Conservation (phyloP, 2,329 filamentous ascomycete genomes). For the Lachnellula subtilissima region DNA sequence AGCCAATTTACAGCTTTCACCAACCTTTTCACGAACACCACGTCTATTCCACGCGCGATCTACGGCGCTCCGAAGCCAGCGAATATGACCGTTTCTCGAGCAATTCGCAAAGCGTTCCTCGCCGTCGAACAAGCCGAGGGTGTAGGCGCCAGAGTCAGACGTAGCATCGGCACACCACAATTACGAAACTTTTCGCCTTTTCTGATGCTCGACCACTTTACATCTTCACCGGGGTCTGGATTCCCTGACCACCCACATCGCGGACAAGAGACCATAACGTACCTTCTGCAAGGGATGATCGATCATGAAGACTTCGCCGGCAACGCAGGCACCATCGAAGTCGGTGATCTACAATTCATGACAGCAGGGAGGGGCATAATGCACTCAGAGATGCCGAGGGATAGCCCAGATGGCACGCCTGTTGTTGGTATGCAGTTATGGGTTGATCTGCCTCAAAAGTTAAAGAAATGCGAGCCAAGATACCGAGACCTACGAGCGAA, state of each 20-base stretch:
- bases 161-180: slow-evolving; percentile 78
- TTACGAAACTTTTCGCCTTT: slow-evolving; percentile 88
- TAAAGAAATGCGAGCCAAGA: slow-evolving; percentile 86
- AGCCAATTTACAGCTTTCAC: slow-evolving; percentile 14
- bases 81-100: slow-evolving; percentile 64
- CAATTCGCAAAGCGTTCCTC: slow-evolving; percentile 77
- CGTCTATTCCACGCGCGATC: slow-evolving; percentile 14
- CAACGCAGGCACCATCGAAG: slow-evolving; percentile 73
- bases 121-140: slow-evolving; percentile 85
- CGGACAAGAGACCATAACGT: slow-evolving; percentile 65
- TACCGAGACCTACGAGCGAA: slow-evolving; percentile 77
- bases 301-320: slow-evolving; percentile 93
- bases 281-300: slow-evolving; percentile 77
- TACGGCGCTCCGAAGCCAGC: slow-evolving; percentile 18
- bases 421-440: slow-evolving; percentile 92
- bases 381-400: slow-evolving; percentile 90
- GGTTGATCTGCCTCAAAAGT: slow-evolving; percentile 78
- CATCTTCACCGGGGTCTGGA: slow-evolving; percentile 70
- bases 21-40: slow-evolving; percentile 14
- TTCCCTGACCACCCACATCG: slow-evolving; percentile 85
- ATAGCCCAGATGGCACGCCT: slow-evolving; percentile 67
- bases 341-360: slow-evolving; percentile 97
- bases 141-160: slow-evolving; percentile 78
- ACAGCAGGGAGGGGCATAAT: slow-evolving; percentile 88
- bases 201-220: slow-evolving; percentile 94